These are phyloP conservation scores for Mediolabrus comicus DNA, from an alignment of 108 stramenopile species.

Conservation along the genomic window DNA sequence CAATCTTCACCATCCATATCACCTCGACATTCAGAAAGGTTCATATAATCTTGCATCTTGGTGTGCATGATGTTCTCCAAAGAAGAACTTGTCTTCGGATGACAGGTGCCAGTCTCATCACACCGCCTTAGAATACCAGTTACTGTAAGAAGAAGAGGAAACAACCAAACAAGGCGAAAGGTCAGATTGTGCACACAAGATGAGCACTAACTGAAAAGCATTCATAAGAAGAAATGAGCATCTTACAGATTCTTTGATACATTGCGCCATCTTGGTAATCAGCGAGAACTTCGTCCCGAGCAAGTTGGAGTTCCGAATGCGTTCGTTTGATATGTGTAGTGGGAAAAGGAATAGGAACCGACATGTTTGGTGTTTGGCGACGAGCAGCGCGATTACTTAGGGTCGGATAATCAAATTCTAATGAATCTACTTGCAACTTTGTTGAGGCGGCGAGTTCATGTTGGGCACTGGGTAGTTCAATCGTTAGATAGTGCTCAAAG, in stretches of 20 bases:
- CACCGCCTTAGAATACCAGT: background rate
- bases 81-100: background rate
- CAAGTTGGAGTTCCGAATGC: conserved; percentile 1
- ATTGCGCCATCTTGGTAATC: background rate
- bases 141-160: background rate
- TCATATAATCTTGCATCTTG: background rate
- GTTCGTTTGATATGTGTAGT: background rate
- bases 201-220: background rate
- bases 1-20: background rate
- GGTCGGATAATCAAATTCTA: no score
- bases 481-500: no score
- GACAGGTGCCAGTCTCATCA: background rate
- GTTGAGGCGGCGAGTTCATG: no score
- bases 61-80: background rate
- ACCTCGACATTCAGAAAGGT: background rate
- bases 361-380: background rate
- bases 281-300: background rate
- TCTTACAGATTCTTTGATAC: background rate
- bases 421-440: no score
- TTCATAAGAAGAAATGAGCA: background rate
- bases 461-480: no score
- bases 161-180: background rate
- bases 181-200: no score
- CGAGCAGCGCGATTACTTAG: no score
- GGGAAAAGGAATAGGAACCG: background rate